Base-by-base conservation (phyloP, 768 basidiomycete species). In the Pleurotus sapidus region DNA sequence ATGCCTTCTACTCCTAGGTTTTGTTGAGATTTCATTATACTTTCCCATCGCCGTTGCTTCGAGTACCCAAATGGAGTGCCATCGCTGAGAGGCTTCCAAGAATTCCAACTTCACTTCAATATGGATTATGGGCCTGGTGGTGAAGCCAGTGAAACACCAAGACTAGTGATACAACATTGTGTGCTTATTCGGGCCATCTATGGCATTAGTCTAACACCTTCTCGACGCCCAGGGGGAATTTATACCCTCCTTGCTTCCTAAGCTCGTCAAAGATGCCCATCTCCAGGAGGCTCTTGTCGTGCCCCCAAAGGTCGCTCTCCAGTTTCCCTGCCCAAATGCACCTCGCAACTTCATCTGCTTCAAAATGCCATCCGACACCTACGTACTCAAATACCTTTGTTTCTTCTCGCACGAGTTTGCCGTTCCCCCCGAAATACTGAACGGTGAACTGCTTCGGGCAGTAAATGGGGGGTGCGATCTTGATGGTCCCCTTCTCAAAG, bases 221-320 rank as follows among this genome's bases (percentile, higher is more conserved):
- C 50, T 63, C 64, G 5, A 63, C 59, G 23, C 64, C 63, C 4
- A 40, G 56, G 15, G 63, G 62, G 17, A 64, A 55, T 24, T 50
- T 40, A 30, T 61, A 64, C 18, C 57, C 60, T 18, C 63, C 51
- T 45, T 64, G 59, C 63, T 57, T 55, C 9, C 63, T 59, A 23
- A 92, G 92, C 79, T 89, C 84, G 65, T 95, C 94, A 64, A 96
- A 94, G 55, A 93, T 83, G 27, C 84, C 76, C 87, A 94, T 94
- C 60, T 88, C 83, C 59, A 94, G 63, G 63, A 89, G 64, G 65
- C 88, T 93, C 74, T 93, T 93, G 43, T 86, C 83, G 62, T 88
- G 88, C 1, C 85, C 80, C 90, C 92, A 93, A 30, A 84, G 63
- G 3, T 76, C 76, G 64, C 91, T 92, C 71, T 94, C 85, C 23